Evolutionary conservation across 805 yeast genomes (phyloP).

Genomic region (Zygosaccharomyces bisporus): DNA sequence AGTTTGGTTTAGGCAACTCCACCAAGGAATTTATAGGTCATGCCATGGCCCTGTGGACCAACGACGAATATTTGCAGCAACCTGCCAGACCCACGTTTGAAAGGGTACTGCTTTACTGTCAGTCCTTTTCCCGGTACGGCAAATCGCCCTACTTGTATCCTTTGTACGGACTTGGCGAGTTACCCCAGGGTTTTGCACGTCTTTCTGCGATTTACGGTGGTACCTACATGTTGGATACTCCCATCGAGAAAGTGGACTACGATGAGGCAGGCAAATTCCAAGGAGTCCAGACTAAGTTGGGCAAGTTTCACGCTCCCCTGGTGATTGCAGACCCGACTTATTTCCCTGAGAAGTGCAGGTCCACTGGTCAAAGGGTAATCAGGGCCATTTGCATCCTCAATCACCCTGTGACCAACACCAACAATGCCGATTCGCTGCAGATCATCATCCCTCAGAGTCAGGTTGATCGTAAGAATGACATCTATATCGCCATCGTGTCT

Average conservation of each 20-base stretch:
- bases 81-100: constrained; percentile 92
- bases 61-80: constrained; percentile 80
- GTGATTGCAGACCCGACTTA: constrained; percentile 98
- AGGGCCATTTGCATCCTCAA: constrained; percentile 73
- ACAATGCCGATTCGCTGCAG: constrained; percentile 84
- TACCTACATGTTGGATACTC: constrained; percentile 96
- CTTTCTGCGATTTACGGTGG: constrained; percentile 97
- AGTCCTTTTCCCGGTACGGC: constrained; percentile 91
- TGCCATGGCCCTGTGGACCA: constrained; percentile 96
- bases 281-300: constrained; percentile 90
- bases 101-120: constrained; percentile 77
- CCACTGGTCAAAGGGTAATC: constrained; percentile 37
- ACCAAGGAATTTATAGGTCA: constrained; percentile 97
- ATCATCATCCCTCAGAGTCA: constrained; percentile 96
- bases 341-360: constrained; percentile 60
- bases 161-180: constrained; percentile 91
- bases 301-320: constrained; percentile 84
- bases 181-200: constrained; percentile 99
- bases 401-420: constrained; percentile 81
- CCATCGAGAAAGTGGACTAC: constrained; percentile 83
- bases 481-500: constrained; percentile 87
- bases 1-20: constrained; percentile 87
- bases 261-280: constrained; percentile 66
- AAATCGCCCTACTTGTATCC: constrained; percentile 96
- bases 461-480: constrained; percentile 87